Percentiles rank a stretch among this genome's conserved stretches.
Evolutionary conservation across 805 yeast genomes (phyloP).

Genomic region (Candida tammaniensis): DNA sequence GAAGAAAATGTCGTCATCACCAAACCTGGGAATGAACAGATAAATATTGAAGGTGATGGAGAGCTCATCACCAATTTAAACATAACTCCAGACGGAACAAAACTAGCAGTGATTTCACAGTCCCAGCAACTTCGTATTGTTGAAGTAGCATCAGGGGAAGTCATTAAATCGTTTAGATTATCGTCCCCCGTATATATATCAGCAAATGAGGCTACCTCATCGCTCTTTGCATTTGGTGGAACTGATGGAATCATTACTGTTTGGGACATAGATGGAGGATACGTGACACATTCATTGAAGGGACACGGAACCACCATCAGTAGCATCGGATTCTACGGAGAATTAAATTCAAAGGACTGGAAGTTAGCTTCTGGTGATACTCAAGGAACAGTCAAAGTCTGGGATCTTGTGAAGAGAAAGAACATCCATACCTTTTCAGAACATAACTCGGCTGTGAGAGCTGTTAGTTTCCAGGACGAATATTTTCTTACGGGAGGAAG

Average conservation of each 20-base stretch:
- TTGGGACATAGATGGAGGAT: conserved; percentile 89
- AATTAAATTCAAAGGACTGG: conserved; percentile 67
- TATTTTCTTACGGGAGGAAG: conserved; percentile 81
- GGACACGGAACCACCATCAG: conserved; percentile 93
- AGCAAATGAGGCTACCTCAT: conserved; percentile 73
- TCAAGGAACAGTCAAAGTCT: conserved; percentile 52
- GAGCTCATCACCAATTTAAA: conserved; percentile 72
- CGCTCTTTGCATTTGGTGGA: conserved; percentile 89
- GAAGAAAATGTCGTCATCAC: conserved; percentile 75
- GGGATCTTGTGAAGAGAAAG: conserved; percentile 74
- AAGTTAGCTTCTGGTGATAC: conserved; percentile 69
- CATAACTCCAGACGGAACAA: conserved; percentile 71
- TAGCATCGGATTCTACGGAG: conserved; percentile 70
- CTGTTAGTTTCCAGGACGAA: conserved; percentile 64
- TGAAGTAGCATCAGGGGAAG: conserved; percentile 35
- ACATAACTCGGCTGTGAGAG: conserved; percentile 84
- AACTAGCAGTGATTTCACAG: conserved; percentile 72
- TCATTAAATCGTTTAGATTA: conserved; percentile 54
- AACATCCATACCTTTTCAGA: conserved; percentile 62
- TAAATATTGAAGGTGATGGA: conserved; percentile 78
- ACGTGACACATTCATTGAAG: conserved; percentile 81
- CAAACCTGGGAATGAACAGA: conserved; percentile 55
- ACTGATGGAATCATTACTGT: conserved; percentile 91
- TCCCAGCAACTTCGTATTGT: conserved; percentile 78
- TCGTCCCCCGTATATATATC: conserved; percentile 82